These are phyloP conservation scores for Eucalyptus polybractea DNA, from an alignment of 345 rosid species.

Conservation along the genomic window DNA sequence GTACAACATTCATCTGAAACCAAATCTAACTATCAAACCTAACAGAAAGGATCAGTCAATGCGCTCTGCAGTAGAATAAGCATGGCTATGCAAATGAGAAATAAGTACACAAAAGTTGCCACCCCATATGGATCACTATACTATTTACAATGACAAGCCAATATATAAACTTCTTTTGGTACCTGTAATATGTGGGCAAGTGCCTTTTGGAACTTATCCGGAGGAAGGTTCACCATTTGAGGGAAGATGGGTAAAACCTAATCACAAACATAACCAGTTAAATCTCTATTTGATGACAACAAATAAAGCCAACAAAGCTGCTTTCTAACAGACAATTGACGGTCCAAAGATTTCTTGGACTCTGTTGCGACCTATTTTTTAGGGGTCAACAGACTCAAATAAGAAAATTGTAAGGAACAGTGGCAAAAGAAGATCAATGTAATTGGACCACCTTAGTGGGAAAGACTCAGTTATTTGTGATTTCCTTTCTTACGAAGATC, in stretches of 20 bases:
- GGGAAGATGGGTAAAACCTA: conserved; percentile 96
- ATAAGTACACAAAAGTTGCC: not conserved
- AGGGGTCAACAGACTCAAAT: not conserved
- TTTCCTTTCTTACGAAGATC: not conserved
- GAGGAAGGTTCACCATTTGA: conserved; percentile 75
- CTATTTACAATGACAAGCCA: not conserved
- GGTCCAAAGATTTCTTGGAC: not conserved
- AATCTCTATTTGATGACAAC: not conserved
- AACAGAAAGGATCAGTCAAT: not conserved
- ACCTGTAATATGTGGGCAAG: conserved; percentile 97
- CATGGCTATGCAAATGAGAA: not conserved
- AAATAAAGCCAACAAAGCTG: not conserved
- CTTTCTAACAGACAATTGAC: not conserved
- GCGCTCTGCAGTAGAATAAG: not conserved
- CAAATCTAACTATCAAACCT: not conserved
- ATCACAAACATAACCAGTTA: not conserved
- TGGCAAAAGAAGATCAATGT: not conserved
- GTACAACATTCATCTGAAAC: not conserved
- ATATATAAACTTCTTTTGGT: not conserved
- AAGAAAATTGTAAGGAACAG: not conserved
- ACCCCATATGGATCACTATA: not conserved
- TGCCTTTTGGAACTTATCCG: conserved; percentile 90
- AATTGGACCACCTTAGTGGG: not conserved
- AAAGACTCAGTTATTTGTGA: not conserved
- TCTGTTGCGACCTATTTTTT: no score